Evolutionary conservation across 108 stramenopile species (phyloP), one percentile per base, ranked within the genome.

Genomic region (Nannochloropsis gaditana): DNA sequence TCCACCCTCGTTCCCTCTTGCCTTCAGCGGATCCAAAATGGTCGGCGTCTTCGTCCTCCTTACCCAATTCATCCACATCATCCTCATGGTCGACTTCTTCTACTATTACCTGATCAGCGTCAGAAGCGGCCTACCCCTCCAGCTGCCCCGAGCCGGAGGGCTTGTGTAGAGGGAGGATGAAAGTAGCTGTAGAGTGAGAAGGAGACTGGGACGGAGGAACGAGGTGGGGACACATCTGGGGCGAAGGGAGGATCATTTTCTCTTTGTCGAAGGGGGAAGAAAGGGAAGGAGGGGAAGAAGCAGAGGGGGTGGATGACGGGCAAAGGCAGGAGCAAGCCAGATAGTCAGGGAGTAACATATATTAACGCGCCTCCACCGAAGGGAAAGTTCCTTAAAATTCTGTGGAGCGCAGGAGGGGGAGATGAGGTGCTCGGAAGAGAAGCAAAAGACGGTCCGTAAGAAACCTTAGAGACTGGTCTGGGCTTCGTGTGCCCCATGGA

Each of bases 41-140:
- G 95, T 96, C 79, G 99, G 99, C 47, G 95, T 96, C 87, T 85
- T 98, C 44, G 97, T 98, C n/a, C 91, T 99, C 45, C 91, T 97
- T 86, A 91, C 95, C 11, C 99, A 98, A 91, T 93, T 98, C 84
- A 90, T 95, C n/a, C 97, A 99, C 88, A 91, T 97, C 84, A 91
- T 96, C 82, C 89, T 98, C 83, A 98, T 99, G 97, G 87, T 93
- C 42, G 97, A 98, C 84, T 99, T 98, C 91, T 97, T 97, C 92
- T 97, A 95, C 93, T 97, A 97, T 84, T 99, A 99, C 92, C 93
- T 96, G 88, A 90, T 88, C 19, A 73, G 59, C 59, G 59, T 73
- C 15, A 15, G 59, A n/a, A 73, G 59, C 59, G 59, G 59, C 8
- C 59, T 73, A n/a, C 59, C 59, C 59, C 59, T 73, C 8, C 59